These are phyloP conservation scores for Venturiaceae sp. DNA, from an alignment of 2,329 filamentous ascomycete species.

Conservation along the genomic window DNA sequence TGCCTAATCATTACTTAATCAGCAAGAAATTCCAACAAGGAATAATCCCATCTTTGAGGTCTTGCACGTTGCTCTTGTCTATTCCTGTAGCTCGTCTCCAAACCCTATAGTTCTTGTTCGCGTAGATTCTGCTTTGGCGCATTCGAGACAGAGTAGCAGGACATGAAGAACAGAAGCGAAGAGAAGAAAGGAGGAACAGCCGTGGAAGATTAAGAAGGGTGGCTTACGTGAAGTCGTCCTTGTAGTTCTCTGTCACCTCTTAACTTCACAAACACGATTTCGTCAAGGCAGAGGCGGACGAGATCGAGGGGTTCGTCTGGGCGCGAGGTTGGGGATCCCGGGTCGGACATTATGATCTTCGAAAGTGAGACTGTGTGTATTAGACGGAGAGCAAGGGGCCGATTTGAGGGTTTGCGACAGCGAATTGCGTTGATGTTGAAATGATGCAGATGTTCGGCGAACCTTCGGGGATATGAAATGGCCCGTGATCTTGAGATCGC, in stretches of 20 bases:
- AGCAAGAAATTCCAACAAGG: neutral
- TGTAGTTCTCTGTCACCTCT: constrained; percentile 92
- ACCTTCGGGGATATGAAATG: too few relatives aligned
- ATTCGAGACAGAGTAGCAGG: too few relatives aligned
- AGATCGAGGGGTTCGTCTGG: constrained; percentile 92
- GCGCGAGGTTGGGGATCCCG: constrained; percentile 31
- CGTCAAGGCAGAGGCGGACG: constrained; percentile 86
- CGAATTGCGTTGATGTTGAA: neutral
- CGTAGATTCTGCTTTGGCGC: too few relatives aligned
- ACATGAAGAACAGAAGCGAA: too few relatives aligned
- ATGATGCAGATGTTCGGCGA: neutral
- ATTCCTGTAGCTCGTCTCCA: constrained; percentile 9
- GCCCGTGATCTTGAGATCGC: neutral
- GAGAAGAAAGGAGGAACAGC: too few relatives aligned
- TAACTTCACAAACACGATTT: constrained; percentile 95
- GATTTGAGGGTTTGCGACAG: neutral
- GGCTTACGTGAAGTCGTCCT: constrained; percentile 76
- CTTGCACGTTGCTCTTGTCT: too few relatives aligned
- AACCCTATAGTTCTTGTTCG: too few relatives aligned
- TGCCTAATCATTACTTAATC: constrained; percentile 50
- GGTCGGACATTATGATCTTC: constrained; percentile 3
- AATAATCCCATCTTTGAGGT: neutral
- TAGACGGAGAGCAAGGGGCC: neutral
- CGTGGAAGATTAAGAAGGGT: too few relatives aligned
- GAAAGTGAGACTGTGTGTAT: neutral